Conservation (phyloP, 2,329 filamentous ascomycete genomes). For the Fusarium incarnatum region DNA sequence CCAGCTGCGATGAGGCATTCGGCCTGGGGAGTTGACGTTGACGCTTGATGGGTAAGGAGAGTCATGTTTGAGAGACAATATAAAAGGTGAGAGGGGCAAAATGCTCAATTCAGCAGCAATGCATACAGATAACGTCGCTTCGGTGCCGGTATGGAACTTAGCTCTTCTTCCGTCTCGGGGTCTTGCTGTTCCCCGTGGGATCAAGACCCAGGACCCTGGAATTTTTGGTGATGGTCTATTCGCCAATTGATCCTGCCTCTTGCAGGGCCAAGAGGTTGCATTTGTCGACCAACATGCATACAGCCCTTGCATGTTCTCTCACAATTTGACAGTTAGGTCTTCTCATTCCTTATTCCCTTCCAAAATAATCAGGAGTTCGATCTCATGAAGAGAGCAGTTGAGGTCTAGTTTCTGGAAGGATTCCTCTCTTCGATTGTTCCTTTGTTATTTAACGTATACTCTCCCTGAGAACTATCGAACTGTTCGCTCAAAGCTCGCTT, state of each 20-base stretch:
- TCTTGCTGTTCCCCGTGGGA: not conserved
- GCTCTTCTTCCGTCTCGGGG: not conserved
- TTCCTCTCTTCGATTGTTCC: no score
- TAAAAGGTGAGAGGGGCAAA: not conserved
- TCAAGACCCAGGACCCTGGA: not conserved
- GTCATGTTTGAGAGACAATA: slow-evolving; percentile 8
- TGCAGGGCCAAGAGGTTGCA: slow-evolving; percentile 14
- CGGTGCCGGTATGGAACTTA: not conserved
- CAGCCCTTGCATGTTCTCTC: not conserved
- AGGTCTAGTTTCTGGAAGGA: no score
- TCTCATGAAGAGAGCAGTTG: no score
- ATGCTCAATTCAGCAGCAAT: not conserved
- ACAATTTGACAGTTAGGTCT: not conserved
- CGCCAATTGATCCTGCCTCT: not conserved
- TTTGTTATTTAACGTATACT: no score
- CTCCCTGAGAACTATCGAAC: not conserved
- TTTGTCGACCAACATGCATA: not conserved
- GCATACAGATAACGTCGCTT: not conserved
- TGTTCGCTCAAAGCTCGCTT: not conserved
- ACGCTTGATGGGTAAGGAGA: not conserved
- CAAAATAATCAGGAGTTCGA: no score
- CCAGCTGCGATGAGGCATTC: slow-evolving; percentile 23
- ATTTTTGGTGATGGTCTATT: not conserved
- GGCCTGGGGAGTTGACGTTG: not conserved
- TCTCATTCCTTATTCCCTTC: no score